These are phyloP conservation scores for Ailanthus altissimus DNA, from an alignment of 345 rosid species.

Conservation along the genomic window DNA sequence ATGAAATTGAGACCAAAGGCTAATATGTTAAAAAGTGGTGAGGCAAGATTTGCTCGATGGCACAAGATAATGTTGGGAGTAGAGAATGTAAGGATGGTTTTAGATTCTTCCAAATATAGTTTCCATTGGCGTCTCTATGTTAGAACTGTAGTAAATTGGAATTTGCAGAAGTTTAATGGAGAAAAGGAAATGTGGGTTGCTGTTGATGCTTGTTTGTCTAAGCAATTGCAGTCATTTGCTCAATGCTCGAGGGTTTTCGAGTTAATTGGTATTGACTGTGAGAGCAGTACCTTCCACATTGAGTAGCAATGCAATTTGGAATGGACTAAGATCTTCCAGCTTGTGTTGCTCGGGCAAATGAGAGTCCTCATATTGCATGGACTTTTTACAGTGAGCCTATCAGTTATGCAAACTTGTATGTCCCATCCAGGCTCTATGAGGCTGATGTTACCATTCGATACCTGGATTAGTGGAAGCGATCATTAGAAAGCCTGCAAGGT, in stretches of 20 bases:
- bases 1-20: constrained; percentile 35
- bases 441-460: constrained; percentile 29
- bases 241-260: constrained; percentile 25
- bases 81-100: constrained; percentile 27
- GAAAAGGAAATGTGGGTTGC: background rate
- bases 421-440: constrained; percentile 20
- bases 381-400: background rate
- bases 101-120: constrained; percentile 29
- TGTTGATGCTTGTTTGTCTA: background rate
- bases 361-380: background rate
- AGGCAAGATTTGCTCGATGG: constrained; percentile 49
- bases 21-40: constrained; percentile 29
- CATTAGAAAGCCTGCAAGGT: background rate
- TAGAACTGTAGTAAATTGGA: constrained; percentile 4
- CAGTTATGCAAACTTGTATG: background rate
- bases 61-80: constrained; percentile 16
- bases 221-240: constrained; percentile 26
- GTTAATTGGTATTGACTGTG: constrained; percentile 20
- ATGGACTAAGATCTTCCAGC: constrained; percentile 19
- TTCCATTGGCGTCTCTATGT: constrained; percentile 38
- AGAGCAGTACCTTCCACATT: constrained; percentile 20
- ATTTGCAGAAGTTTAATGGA: background rate
- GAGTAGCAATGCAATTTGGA: constrained; percentile 20
- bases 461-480: constrained; percentile 32
- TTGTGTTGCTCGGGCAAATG: background rate